phyloP scores from a whole-genome alignment of 2,329 filamentous ascomycete species.

The Dothiorella sarmentorum region DNA sequence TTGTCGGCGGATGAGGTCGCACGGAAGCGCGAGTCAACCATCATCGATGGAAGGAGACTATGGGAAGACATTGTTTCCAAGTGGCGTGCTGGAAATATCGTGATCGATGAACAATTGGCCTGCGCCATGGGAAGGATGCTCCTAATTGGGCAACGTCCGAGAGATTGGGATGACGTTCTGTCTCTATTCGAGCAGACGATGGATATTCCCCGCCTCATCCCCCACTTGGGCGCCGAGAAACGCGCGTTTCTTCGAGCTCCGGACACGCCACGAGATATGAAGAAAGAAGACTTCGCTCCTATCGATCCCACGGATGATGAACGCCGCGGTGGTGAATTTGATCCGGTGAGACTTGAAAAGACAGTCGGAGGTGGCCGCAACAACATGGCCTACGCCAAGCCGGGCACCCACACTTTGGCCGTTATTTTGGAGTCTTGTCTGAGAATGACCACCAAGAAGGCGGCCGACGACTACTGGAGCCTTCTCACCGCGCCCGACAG shows the following conservation, averaged over 20 bases:
- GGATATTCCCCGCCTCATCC: constrained; percentile 60
- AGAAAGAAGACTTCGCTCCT: constrained; percentile 19
- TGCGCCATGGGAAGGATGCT: constrained; percentile 77
- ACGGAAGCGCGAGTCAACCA: constrained; percentile 40
- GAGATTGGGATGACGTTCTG: constrained; percentile 69
- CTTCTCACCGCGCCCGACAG: constrained; percentile 55
- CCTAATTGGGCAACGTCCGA: constrained; percentile 57
- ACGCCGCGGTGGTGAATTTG: constrained; percentile 6
- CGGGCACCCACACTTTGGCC: constrained; percentile 60
- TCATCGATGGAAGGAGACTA: constrained; percentile 67
- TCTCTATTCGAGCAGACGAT: constrained; percentile 78
- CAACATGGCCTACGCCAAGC: constrained; percentile 40
- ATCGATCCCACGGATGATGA: not conserved
- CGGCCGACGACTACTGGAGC: constrained; percentile 77
- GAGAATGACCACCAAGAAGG: constrained; percentile 56
- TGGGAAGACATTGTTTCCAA: constrained; percentile 78
- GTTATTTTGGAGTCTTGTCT: constrained; percentile 64
- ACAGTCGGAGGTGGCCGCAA: constrained; percentile 21
- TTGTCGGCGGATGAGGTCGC: constrained; percentile 25
- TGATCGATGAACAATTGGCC: constrained; percentile 75
- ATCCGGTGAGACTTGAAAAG: not conserved
- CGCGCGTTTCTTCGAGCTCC: not conserved
- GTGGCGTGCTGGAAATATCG: constrained; percentile 68
- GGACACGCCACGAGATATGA: constrained; percentile 24
- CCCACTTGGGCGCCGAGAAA: constrained; percentile 18